Percentiles rank a stretch among this genome's conserved stretches.
phyloP scores from a whole-genome alignment of 177 flowering plant species.

The Vitis hybrid region DNA sequence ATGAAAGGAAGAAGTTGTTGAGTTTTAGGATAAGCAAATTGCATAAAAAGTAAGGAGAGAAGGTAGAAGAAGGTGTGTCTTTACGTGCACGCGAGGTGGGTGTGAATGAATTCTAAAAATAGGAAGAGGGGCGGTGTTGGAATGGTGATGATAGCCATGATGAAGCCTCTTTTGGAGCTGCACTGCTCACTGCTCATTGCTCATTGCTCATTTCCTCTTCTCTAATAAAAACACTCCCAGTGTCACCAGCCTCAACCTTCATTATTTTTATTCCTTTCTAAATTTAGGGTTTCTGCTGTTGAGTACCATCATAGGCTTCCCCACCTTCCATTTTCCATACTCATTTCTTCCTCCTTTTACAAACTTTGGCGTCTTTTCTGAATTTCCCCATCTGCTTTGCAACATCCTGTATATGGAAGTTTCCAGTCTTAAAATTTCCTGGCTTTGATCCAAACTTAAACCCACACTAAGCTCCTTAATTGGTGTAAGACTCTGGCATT shows the following conservation, averaged over 20 bases:
- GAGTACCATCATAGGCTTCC: no score
- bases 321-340: no score
- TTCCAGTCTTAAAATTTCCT: no score
- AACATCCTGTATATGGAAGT: no score
- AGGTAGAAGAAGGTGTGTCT: constrained; percentile 4
- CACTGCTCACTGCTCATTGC: constrained; percentile 1
- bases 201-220: neutral
- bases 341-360: no score
- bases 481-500: no score
- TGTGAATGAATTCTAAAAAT: constrained; percentile 17
- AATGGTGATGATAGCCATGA: constrained; percentile 18
- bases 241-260: neutral
- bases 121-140: constrained; percentile 11
- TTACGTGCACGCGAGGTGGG: constrained; percentile 31
- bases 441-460: no score
- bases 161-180: constrained; percentile 13
- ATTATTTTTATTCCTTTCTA: neutral
- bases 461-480: no score
- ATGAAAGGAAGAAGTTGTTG: no score
- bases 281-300: neutral
- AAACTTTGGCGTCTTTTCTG: neutral
- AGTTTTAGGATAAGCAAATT: no score
- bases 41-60: no score
- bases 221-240: neutral
- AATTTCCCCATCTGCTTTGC: no score